phyloP scores from a whole-genome alignment of 805 yeast genomes.

The Wickerhamomyces rabaulensis region DNA sequence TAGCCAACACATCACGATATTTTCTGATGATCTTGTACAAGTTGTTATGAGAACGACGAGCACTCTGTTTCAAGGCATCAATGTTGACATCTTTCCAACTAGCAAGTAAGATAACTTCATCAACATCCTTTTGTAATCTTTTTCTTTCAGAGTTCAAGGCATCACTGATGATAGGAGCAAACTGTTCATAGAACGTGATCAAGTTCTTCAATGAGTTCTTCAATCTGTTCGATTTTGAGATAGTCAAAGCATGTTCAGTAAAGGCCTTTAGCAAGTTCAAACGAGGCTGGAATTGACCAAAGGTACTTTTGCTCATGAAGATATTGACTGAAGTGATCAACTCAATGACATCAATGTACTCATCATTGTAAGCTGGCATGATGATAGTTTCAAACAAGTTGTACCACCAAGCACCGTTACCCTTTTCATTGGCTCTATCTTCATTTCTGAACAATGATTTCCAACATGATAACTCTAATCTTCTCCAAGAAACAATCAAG shows the following conservation, averaged over 20 bases:
- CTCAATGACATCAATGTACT: slow-evolving; percentile 28
- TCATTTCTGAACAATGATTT: slow-evolving; percentile 66
- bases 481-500: slow-evolving; percentile 87
- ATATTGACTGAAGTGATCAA: slow-evolving; percentile 60
- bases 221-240: slow-evolving; percentile 26
- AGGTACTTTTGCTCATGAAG: slow-evolving; percentile 69
- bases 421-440: slow-evolving; percentile 39
- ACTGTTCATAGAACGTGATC: slow-evolving; percentile 63
- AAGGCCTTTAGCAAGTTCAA: slow-evolving; percentile 62
- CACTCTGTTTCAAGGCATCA: slow-evolving; percentile 90
- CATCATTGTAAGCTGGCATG: slow-evolving; percentile 36
- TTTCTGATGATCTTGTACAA: slow-evolving; percentile 81
- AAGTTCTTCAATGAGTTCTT: slow-evolving; percentile 49
- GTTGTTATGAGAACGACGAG: slow-evolving; percentile 79
- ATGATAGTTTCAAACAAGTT: slow-evolving; percentile 79
- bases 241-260: slow-evolving; percentile 40
- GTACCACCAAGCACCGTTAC: slow-evolving; percentile 85
- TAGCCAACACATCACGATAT: slow-evolving; percentile 59
- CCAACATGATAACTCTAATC: slow-evolving; percentile 84
- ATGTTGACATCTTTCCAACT: slow-evolving; percentile 97
- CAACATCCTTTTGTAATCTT: slow-evolving; percentile 67
- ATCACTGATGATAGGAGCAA: slow-evolving; percentile 42
- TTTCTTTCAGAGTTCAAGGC: slow-evolving; percentile 42
- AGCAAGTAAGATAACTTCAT: slow-evolving; percentile 82
- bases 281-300: slow-evolving; percentile 67